phyloP scores from a whole-genome alignment of 768 basidiomycete genomes.

The Naganishia kalamii region DNA sequence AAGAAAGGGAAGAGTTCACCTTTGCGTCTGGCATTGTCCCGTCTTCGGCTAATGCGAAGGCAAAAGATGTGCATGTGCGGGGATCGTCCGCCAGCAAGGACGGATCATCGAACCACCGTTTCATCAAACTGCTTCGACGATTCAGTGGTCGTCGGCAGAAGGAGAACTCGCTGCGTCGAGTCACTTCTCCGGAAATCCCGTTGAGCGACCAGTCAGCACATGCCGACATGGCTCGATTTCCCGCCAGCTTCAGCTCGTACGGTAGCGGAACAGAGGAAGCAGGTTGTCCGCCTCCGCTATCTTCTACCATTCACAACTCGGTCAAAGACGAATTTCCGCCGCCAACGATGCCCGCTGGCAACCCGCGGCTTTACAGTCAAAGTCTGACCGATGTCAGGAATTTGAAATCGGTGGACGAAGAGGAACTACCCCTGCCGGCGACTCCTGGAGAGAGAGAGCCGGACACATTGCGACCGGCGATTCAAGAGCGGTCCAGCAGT shows the following conservation, averaged over 20 bases:
- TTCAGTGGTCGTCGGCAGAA: background rate
- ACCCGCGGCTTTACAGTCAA: background rate
- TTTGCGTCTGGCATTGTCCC: background rate
- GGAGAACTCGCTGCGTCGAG: background rate
- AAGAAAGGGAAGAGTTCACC: conserved; percentile 6
- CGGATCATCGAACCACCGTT: background rate
- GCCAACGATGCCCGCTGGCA: background rate
- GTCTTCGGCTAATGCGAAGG: background rate
- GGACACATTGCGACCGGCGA: background rate
- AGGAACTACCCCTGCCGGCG: background rate
- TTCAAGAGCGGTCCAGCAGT: background rate
- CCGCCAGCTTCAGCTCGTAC: conserved; percentile 12
- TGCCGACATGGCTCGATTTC: background rate
- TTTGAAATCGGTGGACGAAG: conserved; percentile 2
- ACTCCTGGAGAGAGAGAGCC: background rate
- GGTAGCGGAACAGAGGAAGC: background rate
- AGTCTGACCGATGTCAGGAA: background rate
- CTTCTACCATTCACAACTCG: background rate
- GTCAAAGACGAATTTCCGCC: background rate
- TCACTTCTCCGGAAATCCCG: background rate
- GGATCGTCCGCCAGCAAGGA: conserved; percentile 9
- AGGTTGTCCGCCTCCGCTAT: background rate
- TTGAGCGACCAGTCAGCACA: background rate
- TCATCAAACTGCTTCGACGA: conserved; percentile 3
- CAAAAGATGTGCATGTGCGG: background rate